These are phyloP conservation scores for Fraxinus sp. DNA, from an alignment of 305 asterid species.

Conservation along the genomic window DNA sequence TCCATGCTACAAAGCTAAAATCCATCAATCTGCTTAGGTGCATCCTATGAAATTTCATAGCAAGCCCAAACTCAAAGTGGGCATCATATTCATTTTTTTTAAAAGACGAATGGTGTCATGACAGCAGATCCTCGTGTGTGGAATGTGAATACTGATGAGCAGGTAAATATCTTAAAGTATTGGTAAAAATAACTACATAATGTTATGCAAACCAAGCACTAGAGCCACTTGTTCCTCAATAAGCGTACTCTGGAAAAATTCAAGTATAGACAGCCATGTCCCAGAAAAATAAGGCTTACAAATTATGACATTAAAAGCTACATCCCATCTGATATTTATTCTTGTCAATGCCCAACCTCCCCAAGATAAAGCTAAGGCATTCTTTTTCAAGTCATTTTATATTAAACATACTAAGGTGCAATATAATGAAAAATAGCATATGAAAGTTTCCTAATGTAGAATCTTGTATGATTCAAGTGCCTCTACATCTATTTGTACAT, in stretches of 20 bases:
- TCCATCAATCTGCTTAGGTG: not conserved
- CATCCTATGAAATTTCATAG: not conserved
- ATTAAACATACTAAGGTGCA: not conserved
- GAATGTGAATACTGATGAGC: too few relatives aligned
- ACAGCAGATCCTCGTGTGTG: too few relatives aligned
- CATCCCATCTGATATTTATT: not conserved
- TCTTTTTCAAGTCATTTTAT: not conserved
- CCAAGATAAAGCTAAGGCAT: constrained; percentile 1
- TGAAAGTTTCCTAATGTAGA: not conserved
- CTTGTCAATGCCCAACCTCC: constrained; percentile 3
- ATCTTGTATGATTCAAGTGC: not conserved
- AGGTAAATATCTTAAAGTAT: too few relatives aligned
- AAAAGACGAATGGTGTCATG: not conserved
- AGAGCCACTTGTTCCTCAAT: not conserved
- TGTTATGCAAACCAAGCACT: not conserved
- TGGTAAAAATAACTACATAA: too few relatives aligned
- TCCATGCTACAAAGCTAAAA: not conserved
- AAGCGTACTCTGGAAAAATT: not conserved
- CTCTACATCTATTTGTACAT: constrained; percentile 5
- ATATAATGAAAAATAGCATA: not conserved
- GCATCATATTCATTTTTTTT: not conserved
- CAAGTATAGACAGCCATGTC: not conserved
- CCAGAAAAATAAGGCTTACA: not conserved
- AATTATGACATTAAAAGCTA: not conserved
- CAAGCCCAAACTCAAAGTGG: not conserved